Percentiles rank a stretch among this genome's conserved stretches.
Conservation (phyloP, 1,284 basidiomycete species). For the Melanopsichium pennsylvanicum region DNA sequence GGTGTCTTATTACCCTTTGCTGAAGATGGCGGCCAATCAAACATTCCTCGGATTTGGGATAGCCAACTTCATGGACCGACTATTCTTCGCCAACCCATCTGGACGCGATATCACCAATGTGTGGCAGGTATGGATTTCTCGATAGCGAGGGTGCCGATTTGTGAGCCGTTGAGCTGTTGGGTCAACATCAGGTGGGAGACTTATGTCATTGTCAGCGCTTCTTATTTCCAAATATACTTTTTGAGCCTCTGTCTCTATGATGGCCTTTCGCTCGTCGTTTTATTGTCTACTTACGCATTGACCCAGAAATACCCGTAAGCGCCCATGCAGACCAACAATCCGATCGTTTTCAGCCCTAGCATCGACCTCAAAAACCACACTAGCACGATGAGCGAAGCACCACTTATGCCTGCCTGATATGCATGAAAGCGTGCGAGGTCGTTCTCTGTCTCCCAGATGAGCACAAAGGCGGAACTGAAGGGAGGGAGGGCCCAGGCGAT, state of each 20-base stretch:
- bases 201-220: neutral
- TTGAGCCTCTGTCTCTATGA: too few species aligned
- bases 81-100: slow-evolving; percentile 54
- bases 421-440: slow-evolving; percentile 59
- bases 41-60: too few species aligned
- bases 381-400: slow-evolving; percentile 36
- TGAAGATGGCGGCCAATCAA: too few species aligned
- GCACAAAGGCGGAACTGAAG: slow-evolving; percentile 49
- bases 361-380: slow-evolving; percentile 49
- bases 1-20: too few species aligned
- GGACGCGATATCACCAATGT: slow-evolving; percentile 45
- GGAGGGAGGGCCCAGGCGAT: slow-evolving; percentile 55
- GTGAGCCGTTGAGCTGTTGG: slow-evolving; percentile 43
- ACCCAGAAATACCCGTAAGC: slow-evolving; percentile 59
- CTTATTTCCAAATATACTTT: neutral
- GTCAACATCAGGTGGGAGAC: neutral
- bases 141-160: slow-evolving; percentile 45
- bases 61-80: too few species aligned
- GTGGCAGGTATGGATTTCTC: slow-evolving; percentile 47
- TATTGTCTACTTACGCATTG: slow-evolving; percentile 59
- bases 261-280: too few species aligned
- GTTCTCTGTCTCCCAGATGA: slow-evolving; percentile 59
- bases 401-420: slow-evolving; percentile 55
- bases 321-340: slow-evolving; percentile 55
- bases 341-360: slow-evolving; percentile 55